A percentile compares a stretch with the other conserved stretches of the same genome.
Conservation (phyloP, 2,329 filamentous ascomycete genomes). For the Bipolaris sorokiniana region DNA sequence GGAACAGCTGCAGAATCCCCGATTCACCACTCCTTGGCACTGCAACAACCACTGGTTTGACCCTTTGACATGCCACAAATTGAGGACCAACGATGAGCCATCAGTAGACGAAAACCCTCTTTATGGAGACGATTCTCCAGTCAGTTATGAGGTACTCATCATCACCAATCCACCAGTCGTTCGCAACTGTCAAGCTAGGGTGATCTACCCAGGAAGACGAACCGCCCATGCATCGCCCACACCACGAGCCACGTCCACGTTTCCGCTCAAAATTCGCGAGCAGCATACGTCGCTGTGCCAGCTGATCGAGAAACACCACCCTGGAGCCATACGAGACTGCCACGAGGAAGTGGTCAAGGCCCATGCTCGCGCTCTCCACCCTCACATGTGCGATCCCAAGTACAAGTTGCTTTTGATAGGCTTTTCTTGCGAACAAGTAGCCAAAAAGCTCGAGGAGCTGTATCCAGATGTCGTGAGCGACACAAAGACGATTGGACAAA, state of each 20-base stretch:
- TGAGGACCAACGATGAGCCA: background rate
- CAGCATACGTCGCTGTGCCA: slow-evolving; percentile 6
- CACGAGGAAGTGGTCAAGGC: slow-evolving; percentile 3
- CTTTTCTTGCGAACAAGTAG: slow-evolving; percentile 9
- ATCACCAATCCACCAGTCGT: background rate
- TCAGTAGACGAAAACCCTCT: background rate
- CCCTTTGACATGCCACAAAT: too few relatives aligned
- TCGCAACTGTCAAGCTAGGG: slow-evolving; percentile 12
- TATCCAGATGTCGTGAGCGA: slow-evolving; percentile 2
- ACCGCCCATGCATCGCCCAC: background rate
- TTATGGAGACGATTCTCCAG: background rate
- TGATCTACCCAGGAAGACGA: slow-evolving; percentile 8
- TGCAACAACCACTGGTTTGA: background rate
- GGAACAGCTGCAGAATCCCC: background rate
- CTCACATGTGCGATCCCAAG: slow-evolving; percentile 8
- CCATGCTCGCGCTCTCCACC: slow-evolving; percentile 1
- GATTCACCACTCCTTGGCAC: background rate
- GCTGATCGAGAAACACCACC: slow-evolving; percentile 9
- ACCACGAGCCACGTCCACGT: background rate
- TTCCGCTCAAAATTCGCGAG: background rate
- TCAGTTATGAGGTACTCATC: background rate
- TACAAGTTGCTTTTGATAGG: slow-evolving; percentile 1
- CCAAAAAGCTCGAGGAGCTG: background rate
- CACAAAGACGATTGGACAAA: background rate
- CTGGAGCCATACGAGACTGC: slow-evolving; percentile 1